Evolutionary conservation across 176 grass and related monocot genomes (phyloP), one percentile per base, ranked within the genome.

Genomic region (Carex scoparia): DNA sequence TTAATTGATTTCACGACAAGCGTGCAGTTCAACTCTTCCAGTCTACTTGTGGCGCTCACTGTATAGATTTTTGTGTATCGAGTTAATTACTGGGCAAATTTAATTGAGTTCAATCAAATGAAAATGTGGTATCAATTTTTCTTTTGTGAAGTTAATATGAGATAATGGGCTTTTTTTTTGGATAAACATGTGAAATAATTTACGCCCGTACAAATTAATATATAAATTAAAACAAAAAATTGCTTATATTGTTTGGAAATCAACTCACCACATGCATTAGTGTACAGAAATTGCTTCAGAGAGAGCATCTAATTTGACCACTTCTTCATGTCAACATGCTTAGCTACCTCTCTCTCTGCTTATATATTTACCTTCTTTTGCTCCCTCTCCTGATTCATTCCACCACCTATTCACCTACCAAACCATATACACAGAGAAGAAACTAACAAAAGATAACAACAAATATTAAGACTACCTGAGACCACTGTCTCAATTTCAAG

Each of bases 281-380:
- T 33, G 5, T 38, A 69, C 7, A 65, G 28, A 10, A 32, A 65
- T 65, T 32, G 63, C 5, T 18, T n/a, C 37, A 70, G 15, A 44
- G 63, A 65, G 62, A 65, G 15, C 6, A 16, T 70, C 67, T 70
- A 14, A 70, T 44, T 42, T 42, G 67, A 70, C 35, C 67, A 40
- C 32, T 69, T 69, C 66, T 42, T 18, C 5, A 2, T 35, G 12
- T 38, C 66, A 38, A 70, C 14, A 9, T 13, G 2, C 2, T 1
- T 19, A 7, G 58, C 4, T 46, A 18, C 6, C 4, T 55, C 28
- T 55, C 6, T 4, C 32, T 16, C 4, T 55, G 40, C 80, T 49
- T 67, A 67, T 83, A 83, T 49, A 67, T 83, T 54, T 83, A 67
- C 19, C 61, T 15, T 60, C 40, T 33, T 65, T 44, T 32, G 48